A percentile compares a stretch with the other conserved stretches of the same genome.
Conservation (phyloP, 2,329 filamentous ascomycete genomes). For the Rutstroemia sp. region DNA sequence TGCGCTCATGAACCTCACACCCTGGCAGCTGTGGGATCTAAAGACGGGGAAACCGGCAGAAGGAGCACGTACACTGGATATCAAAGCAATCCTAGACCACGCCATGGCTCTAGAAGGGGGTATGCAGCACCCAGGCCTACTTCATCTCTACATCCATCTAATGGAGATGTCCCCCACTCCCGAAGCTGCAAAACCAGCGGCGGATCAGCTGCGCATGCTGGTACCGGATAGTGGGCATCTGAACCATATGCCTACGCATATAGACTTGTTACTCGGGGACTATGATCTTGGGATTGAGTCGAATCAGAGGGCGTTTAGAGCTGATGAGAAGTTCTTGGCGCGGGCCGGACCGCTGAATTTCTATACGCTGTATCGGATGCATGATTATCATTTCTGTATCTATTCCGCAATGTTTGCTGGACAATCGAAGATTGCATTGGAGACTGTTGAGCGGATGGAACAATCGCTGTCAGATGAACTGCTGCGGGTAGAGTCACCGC, state of each 20-base stretch:
- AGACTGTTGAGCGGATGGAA: constrained; percentile 53
- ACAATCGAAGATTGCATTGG: constrained; percentile 52
- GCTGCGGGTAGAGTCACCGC: constrained; percentile 55
- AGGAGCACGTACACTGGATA: constrained; percentile 49
- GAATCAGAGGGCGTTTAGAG: constrained; percentile 58
- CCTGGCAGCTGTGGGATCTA: constrained; percentile 59
- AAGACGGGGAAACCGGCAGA: constrained; percentile 47
- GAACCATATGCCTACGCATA: constrained; percentile 70
- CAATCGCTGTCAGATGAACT: constrained; percentile 54
- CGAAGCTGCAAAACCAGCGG: constrained; percentile 52
- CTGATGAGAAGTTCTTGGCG: constrained; percentile 59
- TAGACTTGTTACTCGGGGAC: constrained; percentile 67
- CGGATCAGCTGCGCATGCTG: constrained; percentile 54
- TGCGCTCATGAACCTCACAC: constrained; percentile 57
- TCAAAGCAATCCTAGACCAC: constrained; percentile 49
- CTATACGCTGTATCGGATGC: constrained; percentile 68
- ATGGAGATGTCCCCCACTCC: constrained; percentile 69
- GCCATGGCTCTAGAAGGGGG: constrained; percentile 45
- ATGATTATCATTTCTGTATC: constrained; percentile 68
- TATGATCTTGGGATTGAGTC: constrained; percentile 59
- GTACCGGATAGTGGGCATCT: constrained; percentile 65
- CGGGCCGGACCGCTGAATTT: constrained; percentile 58
- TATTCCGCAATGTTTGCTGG: constrained; percentile 76
- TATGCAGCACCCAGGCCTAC: constrained; percentile 56
- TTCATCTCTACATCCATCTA: constrained; percentile 71